These are phyloP conservation scores for Citrus glauca DNA, from an alignment of 345 rosid genomes.

Conservation along the genomic window DNA sequence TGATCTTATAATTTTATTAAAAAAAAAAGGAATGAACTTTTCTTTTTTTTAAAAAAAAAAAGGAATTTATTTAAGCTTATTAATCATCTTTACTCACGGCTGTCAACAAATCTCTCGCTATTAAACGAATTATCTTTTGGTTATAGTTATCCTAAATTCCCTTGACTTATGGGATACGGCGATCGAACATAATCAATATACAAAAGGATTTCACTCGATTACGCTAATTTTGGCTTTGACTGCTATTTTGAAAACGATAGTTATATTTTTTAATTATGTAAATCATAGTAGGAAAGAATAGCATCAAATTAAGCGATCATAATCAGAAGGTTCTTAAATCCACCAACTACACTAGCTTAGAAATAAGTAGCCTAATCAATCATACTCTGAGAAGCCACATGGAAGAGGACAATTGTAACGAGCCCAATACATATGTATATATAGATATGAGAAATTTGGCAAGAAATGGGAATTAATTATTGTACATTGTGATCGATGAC, in stretches of 20 bases:
- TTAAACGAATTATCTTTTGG: not conserved
- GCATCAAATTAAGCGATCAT: not conserved
- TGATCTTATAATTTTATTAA: too few relatives aligned
- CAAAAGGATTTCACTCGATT: conserved; percentile 13
- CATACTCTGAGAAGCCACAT: conserved; percentile 8
- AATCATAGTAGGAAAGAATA: not conserved
- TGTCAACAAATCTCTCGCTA: not conserved
- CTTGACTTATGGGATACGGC: not conserved
- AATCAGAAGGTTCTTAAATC: conserved; percentile 12
- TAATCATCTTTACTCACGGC: not conserved
- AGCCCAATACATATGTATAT: not conserved
- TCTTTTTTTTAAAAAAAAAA: too few relatives aligned
- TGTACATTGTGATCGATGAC: not conserved
- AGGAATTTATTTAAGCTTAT: not conserved
- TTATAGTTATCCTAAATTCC: not conserved
- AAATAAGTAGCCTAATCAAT: conserved; percentile 6
- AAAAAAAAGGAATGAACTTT: too few relatives aligned
- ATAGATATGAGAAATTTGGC: not conserved
- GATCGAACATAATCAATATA: conserved; percentile 2
- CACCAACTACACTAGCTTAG: conserved; percentile 13
- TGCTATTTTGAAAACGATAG: not conserved
- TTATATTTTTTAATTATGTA: not conserved
- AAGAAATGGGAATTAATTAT: conserved; percentile 1
- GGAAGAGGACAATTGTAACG: conserved; percentile 18
- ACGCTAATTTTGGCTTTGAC: conserved; percentile 7